A percentile compares a stretch with the other conserved stretches of the same genome.
These are phyloP conservation scores for Macrotyloma uniflorum DNA, from an alignment of 306 rosid species.

Conservation along the genomic window DNA sequence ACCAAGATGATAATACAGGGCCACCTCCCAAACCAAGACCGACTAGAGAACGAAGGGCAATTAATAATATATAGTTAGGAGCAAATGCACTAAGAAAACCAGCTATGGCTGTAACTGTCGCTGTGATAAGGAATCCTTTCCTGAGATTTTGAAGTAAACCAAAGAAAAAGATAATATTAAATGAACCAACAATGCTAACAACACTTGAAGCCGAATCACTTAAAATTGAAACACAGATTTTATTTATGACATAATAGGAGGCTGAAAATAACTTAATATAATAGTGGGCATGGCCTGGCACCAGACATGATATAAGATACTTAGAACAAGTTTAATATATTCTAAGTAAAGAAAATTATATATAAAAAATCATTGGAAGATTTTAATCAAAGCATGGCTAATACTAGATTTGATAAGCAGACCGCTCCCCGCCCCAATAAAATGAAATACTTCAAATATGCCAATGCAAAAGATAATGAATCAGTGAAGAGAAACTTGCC, in stretches of 20 bases:
- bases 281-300: constrained; percentile 1
- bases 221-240: constrained; percentile 19
- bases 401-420: constrained; percentile 13
- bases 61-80: constrained; percentile 63
- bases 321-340: constrained; percentile 1
- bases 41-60: constrained; percentile 75
- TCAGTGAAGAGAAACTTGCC: constrained; percentile 43
- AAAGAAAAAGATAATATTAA: constrained; percentile 30
- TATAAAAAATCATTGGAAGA: background rate
- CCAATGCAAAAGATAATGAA: background rate
- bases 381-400: constrained; percentile 9
- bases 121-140: constrained; percentile 91
- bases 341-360: background rate
- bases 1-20: constrained; percentile 90
- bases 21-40: constrained; percentile 99
- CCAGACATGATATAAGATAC: background rate
- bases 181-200: background rate
- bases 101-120: constrained; percentile 69
- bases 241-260: constrained; percentile 11
- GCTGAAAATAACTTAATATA: background rate
- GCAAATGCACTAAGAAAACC: constrained; percentile 90
- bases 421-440: background rate
- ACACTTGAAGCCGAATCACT: background rate
- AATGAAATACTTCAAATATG: background rate
- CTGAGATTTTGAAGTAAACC: constrained; percentile 50